Evolutionary conservation across 345 rosid genomes (phyloP), one percentile per base, ranked within the genome.

Genomic region (Turnera subulata): DNA sequence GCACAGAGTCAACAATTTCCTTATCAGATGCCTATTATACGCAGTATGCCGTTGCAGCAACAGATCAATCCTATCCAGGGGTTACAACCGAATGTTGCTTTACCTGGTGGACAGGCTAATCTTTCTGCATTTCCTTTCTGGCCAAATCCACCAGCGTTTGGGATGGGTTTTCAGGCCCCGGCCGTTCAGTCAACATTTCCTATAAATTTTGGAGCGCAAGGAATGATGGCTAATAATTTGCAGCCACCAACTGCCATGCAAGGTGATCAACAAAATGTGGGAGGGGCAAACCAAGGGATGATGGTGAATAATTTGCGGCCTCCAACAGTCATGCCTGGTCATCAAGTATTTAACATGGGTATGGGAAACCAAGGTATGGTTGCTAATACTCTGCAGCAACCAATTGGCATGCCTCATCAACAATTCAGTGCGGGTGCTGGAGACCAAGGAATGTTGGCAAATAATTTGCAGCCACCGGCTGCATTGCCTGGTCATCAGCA

Each of bases 131-230:
- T 80, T 16, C 51, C 65, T 13, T 53, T 61, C 68, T 81, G 71
- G 74, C 68, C 55, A 58, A 68, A 75, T 61, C 85, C 74, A 76
- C 89, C 65, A 65, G 52, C 82, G 26, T 73, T 76, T 16, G 82
- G 75, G 61, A 66, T 66, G 70, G 82, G 80, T 35, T 53, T 75
- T 35, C 72, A 57, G 21, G 40, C 18, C 50, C 70, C 45, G 29
- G 62, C 58, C 18, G 16, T 50, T n/a, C 59, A 9, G 16, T 62
- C 80, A 49, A n/a, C 73, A 53, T 56, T 51, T 40, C 13, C 66
- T 17, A 29, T 61, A 56, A 51, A 62, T 61, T 54, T 77, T 51
- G 62, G 53, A 51, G 39, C 53, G 39, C 73, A 58, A 64, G 66
- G 57, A 66, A 55, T 13, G 49, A 21, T 62, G 70, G 29, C 63